A percentile compares a stretch with the other conserved stretches of the same genome.
Evolutionary conservation across 306 rosid species (phyloP).

Genomic region (Astragalus membranaceus): DNA sequence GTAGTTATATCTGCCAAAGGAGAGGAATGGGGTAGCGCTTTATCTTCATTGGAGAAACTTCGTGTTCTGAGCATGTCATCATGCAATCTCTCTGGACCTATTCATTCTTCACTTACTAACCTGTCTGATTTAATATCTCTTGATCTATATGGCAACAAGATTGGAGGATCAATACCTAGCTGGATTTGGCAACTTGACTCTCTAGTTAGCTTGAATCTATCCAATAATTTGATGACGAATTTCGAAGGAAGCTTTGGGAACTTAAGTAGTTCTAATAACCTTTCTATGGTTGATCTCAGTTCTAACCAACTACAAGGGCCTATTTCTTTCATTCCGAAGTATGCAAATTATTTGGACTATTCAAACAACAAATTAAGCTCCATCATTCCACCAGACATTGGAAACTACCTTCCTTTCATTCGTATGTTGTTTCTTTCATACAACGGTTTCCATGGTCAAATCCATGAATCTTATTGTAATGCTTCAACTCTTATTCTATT

Average conservation of each 20-base stretch:
- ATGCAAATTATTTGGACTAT: not conserved
- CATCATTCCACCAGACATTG: not conserved
- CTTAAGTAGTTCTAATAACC: not conserved
- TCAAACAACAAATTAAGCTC: constrained; percentile 7
- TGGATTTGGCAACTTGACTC: not conserved
- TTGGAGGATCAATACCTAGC: not conserved
- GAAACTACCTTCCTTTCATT: not conserved
- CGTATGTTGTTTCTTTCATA: not conserved
- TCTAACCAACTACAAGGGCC: constrained; percentile 28
- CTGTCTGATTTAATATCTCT: not conserved
- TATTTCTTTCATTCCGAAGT: not conserved
- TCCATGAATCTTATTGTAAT: constrained; percentile 29
- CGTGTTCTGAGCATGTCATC: not conserved
- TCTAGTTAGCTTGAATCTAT: not conserved
- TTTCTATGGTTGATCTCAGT: constrained; percentile 12
- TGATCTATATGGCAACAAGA: constrained; percentile 30
- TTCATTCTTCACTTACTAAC: constrained; percentile 16
- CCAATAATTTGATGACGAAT: not conserved
- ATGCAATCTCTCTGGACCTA: no score
- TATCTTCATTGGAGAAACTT: not conserved
- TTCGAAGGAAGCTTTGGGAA: constrained; percentile 5
- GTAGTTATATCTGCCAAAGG: constrained; percentile 16
- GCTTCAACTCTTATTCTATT: constrained; percentile 3
- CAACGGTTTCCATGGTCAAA: constrained; percentile 7
- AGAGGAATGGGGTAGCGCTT: constrained; percentile 31